Evolutionary conservation across 441 rosid species (phyloP), one percentile per base, ranked within the genome.

Genomic region (Populus hybrid): DNA sequence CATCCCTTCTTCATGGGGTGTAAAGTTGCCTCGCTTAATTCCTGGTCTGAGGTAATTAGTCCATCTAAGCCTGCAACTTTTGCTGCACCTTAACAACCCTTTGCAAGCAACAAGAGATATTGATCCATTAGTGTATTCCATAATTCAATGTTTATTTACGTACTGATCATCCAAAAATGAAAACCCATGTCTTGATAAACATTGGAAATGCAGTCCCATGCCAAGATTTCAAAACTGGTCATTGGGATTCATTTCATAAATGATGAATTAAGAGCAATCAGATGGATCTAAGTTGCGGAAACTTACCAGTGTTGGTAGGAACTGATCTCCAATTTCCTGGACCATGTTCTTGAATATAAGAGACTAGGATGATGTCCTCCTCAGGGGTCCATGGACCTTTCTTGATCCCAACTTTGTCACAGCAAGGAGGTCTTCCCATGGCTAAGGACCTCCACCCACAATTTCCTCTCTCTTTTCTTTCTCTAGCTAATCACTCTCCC

Each of bases 321-420:
- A 95, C 99, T 76, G 94, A 91, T 94, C 99, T 91, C 99, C 99
- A 95, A 70, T 94, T 95, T 28, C 98, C 97, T 6, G 99, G 98
- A 74, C 99, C 98, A 81, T 95, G 97, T 89, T 91, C 88, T 85
- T 94, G 97, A 75, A 95, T 92, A 82, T 94, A 95, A 83, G 99
- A 91, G 69, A 95, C 99, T 23, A 95, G 81, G 79, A 95, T 91
- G 88, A 95, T 91, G 84, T 95, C 99, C 80, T 95, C 98, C 80
- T 95, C 98, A 74, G 99, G 99, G 24, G 99, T 95, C 99, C 99
- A 95, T 75, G 97, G 99, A 75, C 99, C 99, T 86, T 95, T 95
- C 93, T 95, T 95, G 85, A 95, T 86, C 6, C 98, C 95, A 69
- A 88, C 88, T 90, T 94, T 94, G 69, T 94, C 97, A 80, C 98